phyloP scores from a whole-genome alignment of 768 basidiomycete species.

The Dacryopinax primogenitus region DNA sequence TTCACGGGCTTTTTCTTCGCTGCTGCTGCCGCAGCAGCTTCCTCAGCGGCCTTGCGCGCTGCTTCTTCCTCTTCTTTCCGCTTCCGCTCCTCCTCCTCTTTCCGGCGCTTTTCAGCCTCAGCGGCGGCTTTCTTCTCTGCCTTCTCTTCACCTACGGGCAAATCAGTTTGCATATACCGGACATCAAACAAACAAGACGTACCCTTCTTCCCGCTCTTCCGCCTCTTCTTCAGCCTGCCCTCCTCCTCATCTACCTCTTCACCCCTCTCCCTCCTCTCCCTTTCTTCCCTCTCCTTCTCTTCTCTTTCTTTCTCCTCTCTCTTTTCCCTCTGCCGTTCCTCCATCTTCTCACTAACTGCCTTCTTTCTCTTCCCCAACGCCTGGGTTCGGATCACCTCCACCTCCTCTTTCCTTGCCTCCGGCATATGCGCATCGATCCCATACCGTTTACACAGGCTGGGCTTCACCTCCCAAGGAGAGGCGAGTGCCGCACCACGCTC shows the following conservation, averaged over 20 bases:
- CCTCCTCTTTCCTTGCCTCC: constrained; percentile 64
- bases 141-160: constrained; percentile 2
- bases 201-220: neutral
- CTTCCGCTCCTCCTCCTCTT: constrained; percentile 57
- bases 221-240: constrained; percentile 1
- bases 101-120: constrained; percentile 15
- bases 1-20: constrained; percentile 74
- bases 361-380: constrained; percentile 91
- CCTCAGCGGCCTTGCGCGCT: constrained; percentile 41
- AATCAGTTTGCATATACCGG: too few relatives aligned
- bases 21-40: constrained; percentile 22
- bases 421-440: constrained; percentile 78
- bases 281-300: constrained; percentile 60
- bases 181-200: neutral
- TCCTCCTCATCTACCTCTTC: constrained; percentile 51
- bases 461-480: constrained; percentile 92
- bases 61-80: constrained; percentile 56
- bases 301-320: constrained; percentile 66
- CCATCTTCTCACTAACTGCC: constrained; percentile 52
- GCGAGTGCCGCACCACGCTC: constrained; percentile 84
- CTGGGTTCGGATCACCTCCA: constrained; percentile 66
- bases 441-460: constrained; percentile 66
- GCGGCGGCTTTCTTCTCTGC: constrained; percentile 8
- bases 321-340: constrained; percentile 54
- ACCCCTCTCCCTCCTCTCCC: constrained; percentile 58